A percentile compares a stretch with the other conserved stretches of the same genome.
Evolutionary conservation across 2,329 filamentous ascomycete species (phyloP).

Genomic region (Pyrenophora seminiperda): DNA sequence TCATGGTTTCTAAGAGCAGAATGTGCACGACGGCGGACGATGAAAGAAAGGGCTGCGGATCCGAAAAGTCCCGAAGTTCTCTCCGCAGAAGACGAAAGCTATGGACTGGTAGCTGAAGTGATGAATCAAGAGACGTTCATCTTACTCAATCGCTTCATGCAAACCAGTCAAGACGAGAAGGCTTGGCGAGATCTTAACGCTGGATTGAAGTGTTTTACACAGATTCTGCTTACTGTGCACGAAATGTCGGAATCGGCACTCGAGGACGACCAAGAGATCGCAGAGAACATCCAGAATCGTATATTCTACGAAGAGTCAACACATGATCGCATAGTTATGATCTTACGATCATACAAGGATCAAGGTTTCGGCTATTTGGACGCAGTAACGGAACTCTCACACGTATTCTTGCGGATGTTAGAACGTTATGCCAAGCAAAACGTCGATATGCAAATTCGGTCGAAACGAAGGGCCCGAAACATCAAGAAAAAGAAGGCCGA

Average conservation of each 20-base stretch:
- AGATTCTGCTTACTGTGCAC: slow-evolving; percentile 89
- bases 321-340: slow-evolving; percentile 81
- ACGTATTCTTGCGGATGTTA: slow-evolving; percentile 89
- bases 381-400: slow-evolving; percentile 84
- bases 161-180: slow-evolving; percentile 78
- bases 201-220: slow-evolving; percentile 91
- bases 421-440: slow-evolving; percentile 96
- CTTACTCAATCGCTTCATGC: slow-evolving; percentile 81
- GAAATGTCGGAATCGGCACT: slow-evolving; percentile 84
- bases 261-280: slow-evolving; percentile 96
- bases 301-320: slow-evolving; percentile 99
- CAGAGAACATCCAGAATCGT: slow-evolving; percentile 92
- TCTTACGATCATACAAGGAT: slow-evolving; percentile 85
- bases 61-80: slow-evolving; percentile 50
- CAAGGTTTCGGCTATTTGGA: slow-evolving; percentile 95
- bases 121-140: slow-evolving; percentile 96
- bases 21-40: slow-evolving; percentile 66
- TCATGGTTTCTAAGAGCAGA: slow-evolving; percentile 93
- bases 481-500: slow-evolving; percentile 68
- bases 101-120: slow-evolving; percentile 84
- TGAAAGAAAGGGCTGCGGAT: slow-evolving; percentile 59
- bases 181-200: slow-evolving; percentile 86
- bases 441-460: slow-evolving; percentile 88
- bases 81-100: slow-evolving; percentile 68
- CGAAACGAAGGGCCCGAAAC: slow-evolving; percentile 71